Percentiles rank a stretch among this genome's conserved stretches.
phyloP scores from a whole-genome alignment of 345 rosid genomes.

The Eucalyptus brandiana region DNA sequence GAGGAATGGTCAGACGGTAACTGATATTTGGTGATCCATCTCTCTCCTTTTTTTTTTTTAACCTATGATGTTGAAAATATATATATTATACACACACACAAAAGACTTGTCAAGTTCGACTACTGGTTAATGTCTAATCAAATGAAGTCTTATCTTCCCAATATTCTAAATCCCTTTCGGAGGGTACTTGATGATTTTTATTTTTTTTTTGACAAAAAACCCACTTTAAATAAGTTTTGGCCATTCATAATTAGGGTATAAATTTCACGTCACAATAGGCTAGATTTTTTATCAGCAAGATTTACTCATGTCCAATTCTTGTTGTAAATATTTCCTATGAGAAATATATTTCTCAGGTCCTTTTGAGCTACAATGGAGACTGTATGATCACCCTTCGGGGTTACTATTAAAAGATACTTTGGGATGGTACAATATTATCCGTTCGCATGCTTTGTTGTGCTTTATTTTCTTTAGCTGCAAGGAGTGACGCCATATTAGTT shows the following conservation, averaged over 20 bases:
- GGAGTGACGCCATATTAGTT: not conserved
- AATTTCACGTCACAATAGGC: not conserved
- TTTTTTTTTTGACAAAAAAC: not conserved
- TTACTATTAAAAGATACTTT: not conserved
- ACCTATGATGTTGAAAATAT: not conserved
- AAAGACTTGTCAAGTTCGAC: not conserved
- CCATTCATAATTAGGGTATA: not conserved
- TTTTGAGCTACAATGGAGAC: not conserved
- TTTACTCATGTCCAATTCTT: not conserved
- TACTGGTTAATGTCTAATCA: not conserved
- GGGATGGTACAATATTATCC: not conserved
- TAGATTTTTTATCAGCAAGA: not conserved
- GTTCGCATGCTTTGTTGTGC: not conserved
- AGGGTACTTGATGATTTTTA: fast-evolving
- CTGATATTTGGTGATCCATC: not conserved
- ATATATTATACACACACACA: not conserved
- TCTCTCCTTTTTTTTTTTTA: not conserved
- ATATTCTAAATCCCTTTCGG: not conserved
- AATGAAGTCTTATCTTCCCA: not conserved
- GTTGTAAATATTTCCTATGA: not conserved
- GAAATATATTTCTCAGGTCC: not conserved
- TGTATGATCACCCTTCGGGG: not conserved
- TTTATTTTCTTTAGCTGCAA: not conserved
- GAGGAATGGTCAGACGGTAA: not conserved
- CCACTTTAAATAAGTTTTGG: not conserved